phyloP scores from a whole-genome alignment of 2,329 filamentous ascomycete genomes.

The Botryosphaeria agaves region DNA sequence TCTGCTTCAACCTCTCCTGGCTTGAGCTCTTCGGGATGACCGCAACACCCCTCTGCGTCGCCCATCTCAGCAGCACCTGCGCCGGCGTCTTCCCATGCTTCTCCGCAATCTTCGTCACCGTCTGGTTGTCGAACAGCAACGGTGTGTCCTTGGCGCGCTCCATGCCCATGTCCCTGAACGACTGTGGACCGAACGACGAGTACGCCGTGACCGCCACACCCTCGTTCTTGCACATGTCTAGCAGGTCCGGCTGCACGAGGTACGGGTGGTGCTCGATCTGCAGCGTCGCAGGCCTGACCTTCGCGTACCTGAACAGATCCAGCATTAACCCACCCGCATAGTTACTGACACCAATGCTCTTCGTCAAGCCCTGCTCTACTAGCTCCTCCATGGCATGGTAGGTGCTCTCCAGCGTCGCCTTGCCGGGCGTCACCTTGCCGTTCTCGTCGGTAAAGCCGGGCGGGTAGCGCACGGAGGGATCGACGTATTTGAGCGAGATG shows the following conservation, averaged over 20 bases:
- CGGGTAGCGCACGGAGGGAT: slow-evolving; percentile 62
- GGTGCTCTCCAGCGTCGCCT: slow-evolving; percentile 61
- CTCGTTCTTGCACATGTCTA: slow-evolving; percentile 51
- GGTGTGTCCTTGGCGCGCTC: slow-evolving; percentile 46
- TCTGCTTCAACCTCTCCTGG: slow-evolving; percentile 39
- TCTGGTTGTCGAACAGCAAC: slow-evolving; percentile 52
- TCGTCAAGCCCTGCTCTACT: slow-evolving; percentile 49
- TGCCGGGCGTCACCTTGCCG: slow-evolving; percentile 43
- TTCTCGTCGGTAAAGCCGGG: slow-evolving; percentile 57
- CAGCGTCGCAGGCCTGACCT: slow-evolving; percentile 55
- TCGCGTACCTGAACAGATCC: slow-evolving; percentile 63
- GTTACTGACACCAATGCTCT: slow-evolving; percentile 68
- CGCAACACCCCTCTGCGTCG: slow-evolving; percentile 63
- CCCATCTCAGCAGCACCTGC: slow-evolving; percentile 74
- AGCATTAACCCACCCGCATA: slow-evolving; percentile 64
- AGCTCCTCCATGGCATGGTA: slow-evolving; percentile 68
- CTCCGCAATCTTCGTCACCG: slow-evolving; percentile 45
- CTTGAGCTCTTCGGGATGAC: slow-evolving; percentile 67
- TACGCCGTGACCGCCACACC: slow-evolving; percentile 66
- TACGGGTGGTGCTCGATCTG: slow-evolving; percentile 89
- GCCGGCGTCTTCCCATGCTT: slow-evolving; percentile 58
- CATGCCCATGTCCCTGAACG: slow-evolving; percentile 63
- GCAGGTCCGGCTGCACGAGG: slow-evolving; percentile 55
- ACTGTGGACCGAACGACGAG: slow-evolving; percentile 65
- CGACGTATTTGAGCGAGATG: slow-evolving; percentile 69